phyloP scores from a whole-genome alignment of 164 flowering plant species.

The Macadamia tetraphylla region DNA sequence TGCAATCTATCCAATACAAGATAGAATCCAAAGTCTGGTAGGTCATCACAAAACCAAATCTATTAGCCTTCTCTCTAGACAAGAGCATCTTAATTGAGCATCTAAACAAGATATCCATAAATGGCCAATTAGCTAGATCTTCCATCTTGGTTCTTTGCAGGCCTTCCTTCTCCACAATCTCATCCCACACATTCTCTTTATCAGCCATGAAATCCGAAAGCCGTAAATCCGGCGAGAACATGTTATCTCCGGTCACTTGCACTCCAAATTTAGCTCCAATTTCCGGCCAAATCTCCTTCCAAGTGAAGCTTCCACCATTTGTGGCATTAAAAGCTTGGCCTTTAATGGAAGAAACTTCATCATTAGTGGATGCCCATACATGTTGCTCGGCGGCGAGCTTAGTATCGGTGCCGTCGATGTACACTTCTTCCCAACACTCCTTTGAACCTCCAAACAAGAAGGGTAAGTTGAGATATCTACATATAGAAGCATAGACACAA shows the following conservation, averaged over 20 bases:
- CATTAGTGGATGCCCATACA: constrained; percentile 65
- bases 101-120: constrained; percentile 57
- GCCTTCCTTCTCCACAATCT: constrained; percentile 54
- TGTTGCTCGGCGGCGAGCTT: constrained; percentile 79
- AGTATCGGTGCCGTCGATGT: constrained; percentile 72
- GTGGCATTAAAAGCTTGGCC: constrained; percentile 66
- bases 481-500: constrained; percentile 65
- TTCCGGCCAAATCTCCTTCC: constrained; percentile 72
- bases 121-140: constrained; percentile 79
- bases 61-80: constrained; percentile 48
- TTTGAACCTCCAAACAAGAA: constrained; percentile 75
- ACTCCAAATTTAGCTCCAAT: constrained; percentile 47
- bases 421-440: constrained; percentile 67
- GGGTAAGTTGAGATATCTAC: constrained; percentile 57
- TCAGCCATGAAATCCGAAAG: constrained; percentile 44
- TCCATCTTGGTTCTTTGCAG: constrained; percentile 42
- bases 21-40: constrained; percentile 49
- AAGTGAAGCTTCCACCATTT: constrained; percentile 57
- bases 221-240: constrained; percentile 32
- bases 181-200: constrained; percentile 57
- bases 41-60: constrained; percentile 44
- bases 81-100: constrained; percentile 56
- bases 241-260: constrained; percentile 15
- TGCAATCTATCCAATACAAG: constrained; percentile 64
- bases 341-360: constrained; percentile 5